Base-by-base conservation (phyloP, 2,329 filamentous ascomycete species). In the Colletotrichum sp. region DNA sequence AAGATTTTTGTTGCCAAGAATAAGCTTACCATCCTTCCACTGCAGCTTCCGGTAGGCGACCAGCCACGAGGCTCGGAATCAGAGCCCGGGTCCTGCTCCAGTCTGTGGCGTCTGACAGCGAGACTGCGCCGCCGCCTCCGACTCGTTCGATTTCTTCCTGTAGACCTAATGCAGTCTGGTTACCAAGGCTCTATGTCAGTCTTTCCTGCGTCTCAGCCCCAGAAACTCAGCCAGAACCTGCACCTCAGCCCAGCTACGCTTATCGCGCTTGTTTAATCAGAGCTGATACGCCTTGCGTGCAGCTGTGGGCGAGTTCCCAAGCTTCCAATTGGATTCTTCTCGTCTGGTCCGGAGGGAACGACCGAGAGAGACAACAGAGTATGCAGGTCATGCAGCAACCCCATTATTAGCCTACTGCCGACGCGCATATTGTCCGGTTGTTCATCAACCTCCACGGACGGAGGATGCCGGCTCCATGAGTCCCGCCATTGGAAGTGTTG, bases 51-150 rank as follows among this genome's bases (percentile, higher is more conserved):
- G 7, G 21, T 18, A 21, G 33, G 21, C 29, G 55, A n/a, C 31
- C 27, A 68, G 43, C 27, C 33, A 63, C 36, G 38, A 64, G 61
- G 29, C 36, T 51, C n/a, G 34, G 24, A 29, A 43, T 36, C 33
- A 8, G 59, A n/a, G 4, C 31, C 57, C 57, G 57, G 43, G 29
- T 34, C 21, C 47, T 70, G 16, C 27, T 43, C 6, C 33, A 55
- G 64, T 21, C 29, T 18, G 24, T 31, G 54, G 54, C 54, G 24
- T 70, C 66, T 73, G 70, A 73, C 70, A 61, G 29, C 31, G 21
- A 36, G 31, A 59, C 70, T 70, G 70, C 70, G 54, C 70, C 66
- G 67, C 70, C 69, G 63, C 69, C 63, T 55, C 36, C 12, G 13
- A 33, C 6, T 6, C 27, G 31, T 21, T 36, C 33, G 15, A 36